Conservation (phyloP, 805 yeast species). For the Sugiyamaella mastotermitis region DNA sequence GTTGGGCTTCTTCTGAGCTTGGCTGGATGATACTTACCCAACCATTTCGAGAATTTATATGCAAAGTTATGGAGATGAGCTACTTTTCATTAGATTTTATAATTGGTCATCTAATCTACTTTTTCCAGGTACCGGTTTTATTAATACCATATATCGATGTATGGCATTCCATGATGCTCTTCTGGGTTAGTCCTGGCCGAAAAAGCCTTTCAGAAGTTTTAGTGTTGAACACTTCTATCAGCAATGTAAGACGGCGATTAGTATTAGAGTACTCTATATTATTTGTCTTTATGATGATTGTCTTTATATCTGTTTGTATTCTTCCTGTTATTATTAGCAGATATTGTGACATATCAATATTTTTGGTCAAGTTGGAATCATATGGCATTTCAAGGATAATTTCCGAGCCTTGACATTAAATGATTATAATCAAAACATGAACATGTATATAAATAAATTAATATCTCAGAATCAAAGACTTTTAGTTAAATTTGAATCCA, state of each 20-base stretch:
- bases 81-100: conserved; percentile 89
- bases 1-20: conserved; percentile 56
- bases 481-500: too few relatives aligned
- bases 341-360: too few relatives aligned
- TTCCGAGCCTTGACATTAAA: too few relatives aligned
- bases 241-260: neutral
- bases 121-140: conserved; percentile 75
- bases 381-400: too few relatives aligned
- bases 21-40: conserved; percentile 81
- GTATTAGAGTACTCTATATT: too few relatives aligned
- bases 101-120: conserved; percentile 73
- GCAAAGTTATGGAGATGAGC: conserved; percentile 80
- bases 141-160: conserved; percentile 76
- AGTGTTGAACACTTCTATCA: conserved; percentile 24
- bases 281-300: too few relatives aligned
- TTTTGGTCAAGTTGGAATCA: too few relatives aligned
- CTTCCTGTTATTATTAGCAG: too few relatives aligned
- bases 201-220: conserved; percentile 56
- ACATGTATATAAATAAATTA: too few relatives aligned
- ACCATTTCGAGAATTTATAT: conserved; percentile 78
- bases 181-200: conserved; percentile 90
- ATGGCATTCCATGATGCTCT: conserved; percentile 88
- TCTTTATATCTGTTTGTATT: too few relatives aligned
- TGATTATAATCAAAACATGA: too few relatives aligned
- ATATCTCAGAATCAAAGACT: too few relatives aligned